These are phyloP conservation scores for Chrysosporium queenslandicum DNA, from an alignment of 2,329 filamentous ascomycete genomes.

Conservation along the genomic window DNA sequence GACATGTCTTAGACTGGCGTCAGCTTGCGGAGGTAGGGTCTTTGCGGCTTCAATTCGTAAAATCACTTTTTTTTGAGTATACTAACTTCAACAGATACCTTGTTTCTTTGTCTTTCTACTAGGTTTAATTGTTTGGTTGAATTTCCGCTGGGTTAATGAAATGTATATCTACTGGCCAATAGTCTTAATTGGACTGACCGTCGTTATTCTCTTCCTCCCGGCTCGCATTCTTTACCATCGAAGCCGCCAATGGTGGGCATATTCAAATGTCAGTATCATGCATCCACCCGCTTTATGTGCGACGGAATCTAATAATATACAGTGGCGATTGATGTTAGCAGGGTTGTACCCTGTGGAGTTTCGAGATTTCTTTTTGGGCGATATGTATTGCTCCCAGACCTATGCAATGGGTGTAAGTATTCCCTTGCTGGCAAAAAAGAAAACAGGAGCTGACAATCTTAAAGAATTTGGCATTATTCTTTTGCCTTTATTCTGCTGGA, in stretches of 20 bases:
- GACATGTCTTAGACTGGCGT: constrained; percentile 80
- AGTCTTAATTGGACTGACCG: constrained; percentile 60
- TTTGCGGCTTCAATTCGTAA: neutral
- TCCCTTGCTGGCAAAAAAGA: neutral
- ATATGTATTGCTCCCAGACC: constrained; percentile 93
- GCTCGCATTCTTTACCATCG: constrained; percentile 62
- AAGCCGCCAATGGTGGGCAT: constrained; percentile 75
- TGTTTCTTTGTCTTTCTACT: constrained; percentile 67
- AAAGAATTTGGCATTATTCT: constrained; percentile 84
- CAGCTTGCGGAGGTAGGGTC: constrained; percentile 59
- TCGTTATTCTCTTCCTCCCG: constrained; percentile 64
- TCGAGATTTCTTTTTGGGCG: constrained; percentile 91
- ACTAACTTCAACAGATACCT: constrained; percentile 49
- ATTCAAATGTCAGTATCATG: constrained; percentile 61
- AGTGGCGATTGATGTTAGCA: constrained; percentile 78
- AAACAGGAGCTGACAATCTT: constrained; percentile 19
- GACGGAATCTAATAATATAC: constrained; percentile 24
- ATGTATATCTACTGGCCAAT: constrained; percentile 84
- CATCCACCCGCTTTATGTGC: neutral
- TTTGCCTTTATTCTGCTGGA: constrained; percentile 74
- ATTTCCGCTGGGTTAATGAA: constrained; percentile 60
- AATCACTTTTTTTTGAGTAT: too few species aligned
- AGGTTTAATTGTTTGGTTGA: constrained; percentile 78
- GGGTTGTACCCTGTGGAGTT: constrained; percentile 92
- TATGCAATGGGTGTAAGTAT: constrained; percentile 72